Evolutionary conservation across 345 rosid species (phyloP).

Genomic region (Draba incana): DNA sequence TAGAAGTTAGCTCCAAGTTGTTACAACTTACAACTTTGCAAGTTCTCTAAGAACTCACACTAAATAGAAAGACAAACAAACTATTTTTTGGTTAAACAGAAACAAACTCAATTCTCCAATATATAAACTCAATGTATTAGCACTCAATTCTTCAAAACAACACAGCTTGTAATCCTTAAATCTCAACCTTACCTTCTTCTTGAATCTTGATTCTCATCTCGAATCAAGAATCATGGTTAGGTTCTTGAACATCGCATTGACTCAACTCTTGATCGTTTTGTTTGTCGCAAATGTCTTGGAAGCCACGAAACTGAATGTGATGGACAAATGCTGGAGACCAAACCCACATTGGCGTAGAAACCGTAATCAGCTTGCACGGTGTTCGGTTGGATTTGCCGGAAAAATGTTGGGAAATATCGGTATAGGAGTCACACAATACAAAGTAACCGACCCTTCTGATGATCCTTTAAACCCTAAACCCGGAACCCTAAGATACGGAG

Average conservation of each 20-base stretch:
- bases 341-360: slow-evolving; percentile 54
- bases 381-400: slow-evolving; percentile 67
- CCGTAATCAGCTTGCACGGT: slow-evolving; percentile 56
- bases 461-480: slow-evolving; percentile 66
- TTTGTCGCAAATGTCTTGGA: slow-evolving; percentile 33
- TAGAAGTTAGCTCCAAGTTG: slow-evolving; percentile 35
- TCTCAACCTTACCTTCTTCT: slow-evolving; percentile 21
- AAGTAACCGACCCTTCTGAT: slow-evolving; percentile 69
- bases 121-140: slow-evolving; percentile 21
- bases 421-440: slow-evolving; percentile 44
- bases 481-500: slow-evolving; percentile 69
- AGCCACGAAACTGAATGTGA: slow-evolving; percentile 53
- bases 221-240: slow-evolving; percentile 39
- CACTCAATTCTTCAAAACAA: slow-evolving; percentile 19
- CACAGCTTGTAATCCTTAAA: slow-evolving; percentile 21
- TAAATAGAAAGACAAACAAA: slow-evolving; percentile 38
- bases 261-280: slow-evolving; percentile 25
- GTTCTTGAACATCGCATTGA: slow-evolving; percentile 17
- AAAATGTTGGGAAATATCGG: slow-evolving; percentile 72
- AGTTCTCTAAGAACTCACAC: slow-evolving; percentile 33
- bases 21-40: slow-evolving; percentile 34
- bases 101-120: slow-evolving; percentile 19
- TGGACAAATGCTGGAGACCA: slow-evolving; percentile 72
- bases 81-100: slow-evolving; percentile 13
- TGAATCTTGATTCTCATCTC: slow-evolving; percentile 22